Evolutionary conservation across 139 green algal genomes (phyloP).

Genomic region (Picochlorum sp.): DNA sequence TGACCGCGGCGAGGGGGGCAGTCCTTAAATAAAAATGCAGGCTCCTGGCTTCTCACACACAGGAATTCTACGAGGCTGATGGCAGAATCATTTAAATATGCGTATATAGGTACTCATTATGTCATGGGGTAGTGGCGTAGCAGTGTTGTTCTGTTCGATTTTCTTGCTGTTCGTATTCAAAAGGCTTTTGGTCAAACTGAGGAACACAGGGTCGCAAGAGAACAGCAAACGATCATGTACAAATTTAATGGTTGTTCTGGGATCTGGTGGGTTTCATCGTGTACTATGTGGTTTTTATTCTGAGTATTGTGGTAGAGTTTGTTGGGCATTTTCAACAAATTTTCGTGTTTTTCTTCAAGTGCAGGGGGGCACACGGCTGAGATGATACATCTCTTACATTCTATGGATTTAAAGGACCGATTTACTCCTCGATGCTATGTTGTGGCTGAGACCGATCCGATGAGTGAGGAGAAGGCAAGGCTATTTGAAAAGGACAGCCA

Average conservation of each 20-base stretch:
- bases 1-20: too few relatives aligned
- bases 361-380: conserved; percentile 87
- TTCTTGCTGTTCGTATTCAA: too few relatives aligned
- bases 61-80: too few relatives aligned
- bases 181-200: too few relatives aligned
- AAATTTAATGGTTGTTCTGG: neutral
- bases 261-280: neutral
- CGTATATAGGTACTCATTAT: too few relatives aligned
- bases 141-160: too few relatives aligned
- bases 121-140: too few relatives aligned
- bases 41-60: too few relatives aligned
- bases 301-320: neutral
- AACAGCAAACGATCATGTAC: neutral
- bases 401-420: conserved; percentile 33
- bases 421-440: conserved; percentile 69
- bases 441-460: conserved; percentile 55
- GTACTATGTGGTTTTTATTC: neutral
- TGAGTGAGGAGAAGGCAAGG: conserved; percentile 51
- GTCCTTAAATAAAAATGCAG: too few relatives aligned
- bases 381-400: conserved; percentile 66
- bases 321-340: neutral
- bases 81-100: too few relatives aligned
- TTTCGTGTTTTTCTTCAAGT: neutral
- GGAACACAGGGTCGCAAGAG: neutral
- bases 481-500: conserved; percentile 26